phyloP scores from a whole-genome alignment of 352 stramenopile species.

The Hyphochytrium catenoides region DNA sequence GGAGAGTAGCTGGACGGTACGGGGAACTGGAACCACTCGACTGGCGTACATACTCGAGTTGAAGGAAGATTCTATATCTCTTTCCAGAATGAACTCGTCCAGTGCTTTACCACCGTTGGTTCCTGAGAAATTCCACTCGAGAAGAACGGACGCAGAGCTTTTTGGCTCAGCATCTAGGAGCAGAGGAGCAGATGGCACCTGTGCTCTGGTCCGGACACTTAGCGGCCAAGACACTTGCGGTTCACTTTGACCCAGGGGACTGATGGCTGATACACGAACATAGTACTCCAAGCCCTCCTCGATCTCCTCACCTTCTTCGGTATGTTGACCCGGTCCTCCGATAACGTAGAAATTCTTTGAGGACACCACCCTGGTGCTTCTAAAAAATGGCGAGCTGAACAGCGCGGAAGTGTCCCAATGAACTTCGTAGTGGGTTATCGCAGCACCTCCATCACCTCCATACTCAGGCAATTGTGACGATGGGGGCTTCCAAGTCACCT shows the following conservation, averaged over 20 bases:
- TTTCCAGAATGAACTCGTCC: constrained; percentile 38
- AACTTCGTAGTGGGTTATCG: constrained; percentile 83
- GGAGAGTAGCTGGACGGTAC: constrained; percentile 65
- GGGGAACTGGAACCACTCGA: constrained; percentile 56
- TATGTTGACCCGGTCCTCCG: constrained; percentile 73
- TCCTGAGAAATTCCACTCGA: constrained; percentile 57
- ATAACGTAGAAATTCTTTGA: constrained; percentile 55
- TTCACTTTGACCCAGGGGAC: constrained; percentile 20
- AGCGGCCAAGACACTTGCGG: too few species aligned
- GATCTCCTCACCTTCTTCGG: constrained; percentile 52
- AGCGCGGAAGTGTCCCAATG: constrained; percentile 71
- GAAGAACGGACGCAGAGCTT: constrained; percentile 41
- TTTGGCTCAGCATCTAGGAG: too few species aligned
- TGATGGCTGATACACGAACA: constrained; percentile 37
- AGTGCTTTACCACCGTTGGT: constrained; percentile 70
- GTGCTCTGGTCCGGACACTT: constrained; percentile 8
- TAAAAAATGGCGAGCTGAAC: constrained; percentile 61
- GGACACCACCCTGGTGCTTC: constrained; percentile 11
- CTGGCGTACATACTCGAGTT: too few species aligned
- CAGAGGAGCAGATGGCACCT: constrained; percentile 6
- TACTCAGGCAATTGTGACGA: constrained; percentile 54
- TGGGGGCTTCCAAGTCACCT: constrained; percentile 67
- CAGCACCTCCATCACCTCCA: constrained; percentile 63
- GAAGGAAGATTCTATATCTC: constrained; percentile 16
- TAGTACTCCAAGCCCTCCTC: constrained; percentile 45